Conservation (phyloP, 371 early-diverging fungal genomes). For the Zopfochytrium polystomum region DNA sequence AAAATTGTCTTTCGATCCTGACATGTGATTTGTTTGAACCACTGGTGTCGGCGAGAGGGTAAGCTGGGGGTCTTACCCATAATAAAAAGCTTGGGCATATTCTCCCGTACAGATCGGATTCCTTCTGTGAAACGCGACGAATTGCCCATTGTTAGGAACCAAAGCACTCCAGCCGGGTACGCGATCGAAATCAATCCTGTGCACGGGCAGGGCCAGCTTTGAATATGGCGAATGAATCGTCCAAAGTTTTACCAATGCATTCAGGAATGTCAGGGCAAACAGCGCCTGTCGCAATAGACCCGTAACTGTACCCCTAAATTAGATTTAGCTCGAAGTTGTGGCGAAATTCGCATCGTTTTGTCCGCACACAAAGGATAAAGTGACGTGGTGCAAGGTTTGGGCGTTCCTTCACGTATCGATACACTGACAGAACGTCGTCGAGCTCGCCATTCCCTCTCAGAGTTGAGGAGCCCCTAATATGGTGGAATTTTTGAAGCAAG, state of each 20-base stretch:
- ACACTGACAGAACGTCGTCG: conserved; percentile 20
- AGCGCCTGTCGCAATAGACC: conserved; percentile 7
- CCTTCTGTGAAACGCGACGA: conserved; percentile 9
- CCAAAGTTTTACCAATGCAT: conserved; percentile 6
- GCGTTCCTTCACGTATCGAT: conserved; percentile 20
- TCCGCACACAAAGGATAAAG: conserved; percentile 15
- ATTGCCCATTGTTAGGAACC: conserved; percentile 26
- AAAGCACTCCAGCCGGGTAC: conserved; percentile 28
- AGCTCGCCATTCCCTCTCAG: conserved; percentile 15
- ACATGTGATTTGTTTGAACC: not conserved
- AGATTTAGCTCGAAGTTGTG: no score
- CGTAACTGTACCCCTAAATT: conserved; percentile 21
- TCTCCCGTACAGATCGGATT: not conserved
- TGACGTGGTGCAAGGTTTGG: conserved; percentile 14
- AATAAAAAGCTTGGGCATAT: conserved; percentile 9
- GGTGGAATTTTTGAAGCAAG: not conserved
- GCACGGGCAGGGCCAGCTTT: not conserved
- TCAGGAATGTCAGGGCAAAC: conserved; percentile 11
- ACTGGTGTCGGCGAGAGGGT: not conserved
- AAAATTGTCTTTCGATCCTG: conserved; percentile 24
- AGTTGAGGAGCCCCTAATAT: no score
- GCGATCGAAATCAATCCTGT: conserved; percentile 20
- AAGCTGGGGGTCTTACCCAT: conserved; percentile 8
- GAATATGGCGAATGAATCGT: no score
- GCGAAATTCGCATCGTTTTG: no score